A percentile compares a stretch with the other conserved stretches of the same genome.
phyloP scores from a whole-genome alignment of 2,329 filamentous ascomycete species.

The Chaetomium strumarium region DNA sequence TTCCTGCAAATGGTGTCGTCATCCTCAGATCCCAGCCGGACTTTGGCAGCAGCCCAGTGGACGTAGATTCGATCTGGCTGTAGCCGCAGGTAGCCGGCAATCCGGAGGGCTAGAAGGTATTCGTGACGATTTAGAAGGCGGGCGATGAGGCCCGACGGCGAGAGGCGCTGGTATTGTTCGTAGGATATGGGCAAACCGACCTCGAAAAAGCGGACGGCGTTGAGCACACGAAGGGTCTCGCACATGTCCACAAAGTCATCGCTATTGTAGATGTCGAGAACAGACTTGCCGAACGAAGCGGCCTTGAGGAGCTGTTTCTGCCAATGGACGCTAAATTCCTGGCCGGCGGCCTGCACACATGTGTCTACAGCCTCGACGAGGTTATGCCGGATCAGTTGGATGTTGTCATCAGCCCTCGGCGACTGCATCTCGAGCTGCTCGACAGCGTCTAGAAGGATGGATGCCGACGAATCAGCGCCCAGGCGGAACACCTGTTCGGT shows the following conservation, averaged over 20 bases:
- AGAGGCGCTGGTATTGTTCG: slow-evolving; percentile 87
- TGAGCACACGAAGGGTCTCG: slow-evolving; percentile 85
- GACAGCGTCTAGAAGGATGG: slow-evolving; percentile 88
- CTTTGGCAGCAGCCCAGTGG: slow-evolving; percentile 94
- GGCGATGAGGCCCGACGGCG: slow-evolving; percentile 79
- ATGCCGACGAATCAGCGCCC: slow-evolving; percentile 81
- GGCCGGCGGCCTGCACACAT: slow-evolving; percentile 86
- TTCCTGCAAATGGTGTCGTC: slow-evolving; percentile 82
- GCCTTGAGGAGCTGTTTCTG: slow-evolving; percentile 95
- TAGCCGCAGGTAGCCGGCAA: slow-evolving; percentile 81
- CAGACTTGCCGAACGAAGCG: slow-evolving; percentile 95
- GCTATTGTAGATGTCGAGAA: slow-evolving; percentile 93
- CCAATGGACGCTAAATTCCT: slow-evolving; percentile 86
- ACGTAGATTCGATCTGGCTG: slow-evolving; percentile 89
- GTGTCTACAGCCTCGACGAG: slow-evolving; percentile 90
- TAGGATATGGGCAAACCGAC: slow-evolving; percentile 86
- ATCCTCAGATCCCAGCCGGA: slow-evolving; percentile 74
- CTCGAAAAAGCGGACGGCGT: slow-evolving; percentile 86
- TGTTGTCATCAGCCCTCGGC: slow-evolving; percentile 95
- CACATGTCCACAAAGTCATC: slow-evolving; percentile 99
- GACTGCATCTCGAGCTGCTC: slow-evolving; percentile 89
- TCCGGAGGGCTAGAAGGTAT: slow-evolving; percentile 81
- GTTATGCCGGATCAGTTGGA: slow-evolving; percentile 83
- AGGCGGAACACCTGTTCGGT: slow-evolving; percentile 86
- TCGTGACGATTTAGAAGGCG: slow-evolving; percentile 84